Evolutionary conservation across 164 flowering plant species (phyloP).

Genomic region (Dillenia suffruticosa): DNA sequence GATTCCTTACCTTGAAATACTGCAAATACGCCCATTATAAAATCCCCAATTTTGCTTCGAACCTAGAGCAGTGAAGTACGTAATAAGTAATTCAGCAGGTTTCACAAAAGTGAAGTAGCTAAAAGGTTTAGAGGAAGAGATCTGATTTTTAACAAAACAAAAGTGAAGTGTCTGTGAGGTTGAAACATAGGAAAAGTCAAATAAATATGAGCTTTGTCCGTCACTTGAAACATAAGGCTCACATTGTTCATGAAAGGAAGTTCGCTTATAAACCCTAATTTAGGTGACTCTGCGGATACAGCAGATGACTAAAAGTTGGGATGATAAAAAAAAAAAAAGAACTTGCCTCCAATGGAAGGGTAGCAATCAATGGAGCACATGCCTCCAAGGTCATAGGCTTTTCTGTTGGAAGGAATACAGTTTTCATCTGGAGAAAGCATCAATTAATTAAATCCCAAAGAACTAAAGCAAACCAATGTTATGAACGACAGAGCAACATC

Average conservation of each 20-base stretch:
- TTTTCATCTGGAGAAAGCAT: constrained; percentile 58
- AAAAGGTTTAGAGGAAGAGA: not conserved
- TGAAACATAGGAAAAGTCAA: not conserved
- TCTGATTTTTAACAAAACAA: not conserved
- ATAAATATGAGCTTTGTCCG: not conserved
- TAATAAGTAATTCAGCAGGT: constrained; percentile 1
- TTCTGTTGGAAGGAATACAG: constrained; percentile 67
- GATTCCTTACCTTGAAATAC: constrained; percentile 66
- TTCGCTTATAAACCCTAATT: not conserved
- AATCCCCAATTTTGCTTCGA: constrained; percentile 68
- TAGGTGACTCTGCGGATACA: not conserved
- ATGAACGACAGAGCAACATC: not conserved
- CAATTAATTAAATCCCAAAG: not conserved
- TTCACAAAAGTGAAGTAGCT: not conserved
- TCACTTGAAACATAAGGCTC: not conserved
- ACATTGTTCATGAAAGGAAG: not conserved
- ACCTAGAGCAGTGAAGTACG: constrained; percentile 31
- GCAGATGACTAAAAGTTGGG: not conserved
- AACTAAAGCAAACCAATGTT: not conserved
- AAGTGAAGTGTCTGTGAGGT: not conserved
- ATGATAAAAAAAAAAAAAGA: not conserved
- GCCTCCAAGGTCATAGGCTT: constrained; percentile 52
- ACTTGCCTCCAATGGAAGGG: constrained; percentile 84
- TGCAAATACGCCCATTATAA: constrained; percentile 63
- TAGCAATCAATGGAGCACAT: constrained; percentile 90